Percentiles rank a stretch among this genome's conserved stretches.
Evolutionary conservation across 2,329 filamentous ascomycete species (phyloP).

Genomic region (Claviceps purpurea): DNA sequence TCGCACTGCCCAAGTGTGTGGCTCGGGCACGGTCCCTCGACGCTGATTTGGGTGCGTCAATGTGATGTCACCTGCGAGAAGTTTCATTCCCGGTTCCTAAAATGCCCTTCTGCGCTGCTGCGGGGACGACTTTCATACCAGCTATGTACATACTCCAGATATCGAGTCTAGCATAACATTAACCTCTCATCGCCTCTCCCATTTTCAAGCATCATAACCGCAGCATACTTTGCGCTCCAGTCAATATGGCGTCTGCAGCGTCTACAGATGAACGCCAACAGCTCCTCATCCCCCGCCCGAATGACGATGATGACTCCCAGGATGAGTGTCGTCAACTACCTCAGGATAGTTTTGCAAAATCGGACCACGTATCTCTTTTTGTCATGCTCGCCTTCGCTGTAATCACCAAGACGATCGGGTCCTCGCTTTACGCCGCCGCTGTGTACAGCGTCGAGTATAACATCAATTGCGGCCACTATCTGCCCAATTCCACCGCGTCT

Average conservation of each 20-base stretch:
- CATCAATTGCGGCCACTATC: constrained; percentile 1
- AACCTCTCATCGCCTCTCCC: too few relatives aligned
- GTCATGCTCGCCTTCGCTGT: constrained; percentile 1
- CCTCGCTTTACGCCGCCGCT: not conserved
- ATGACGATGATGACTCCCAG: not conserved
- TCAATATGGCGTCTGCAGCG: not conserved
- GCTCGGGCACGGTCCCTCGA: too few relatives aligned
- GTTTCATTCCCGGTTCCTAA: too few relatives aligned
- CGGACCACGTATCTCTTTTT: constrained; percentile 1
- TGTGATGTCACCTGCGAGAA: not conserved
- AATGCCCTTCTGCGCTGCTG: not conserved
- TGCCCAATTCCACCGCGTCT: not conserved
- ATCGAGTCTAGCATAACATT: not conserved
- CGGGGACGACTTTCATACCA: not conserved
- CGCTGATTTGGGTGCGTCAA: not conserved
- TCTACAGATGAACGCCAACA: constrained; percentile 1
- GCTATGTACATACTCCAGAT: not conserved
- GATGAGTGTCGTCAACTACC: constrained; percentile 1
- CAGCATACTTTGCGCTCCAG: not conserved
- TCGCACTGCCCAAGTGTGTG: too few relatives aligned
- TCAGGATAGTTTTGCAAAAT: constrained; percentile 1
- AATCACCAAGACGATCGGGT: not conserved
- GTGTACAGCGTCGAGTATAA: not conserved
- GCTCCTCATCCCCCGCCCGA: not conserved
- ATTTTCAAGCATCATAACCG: not conserved